Conservation (phyloP, 139 green algal genomes). For the Parachlorella kessleri region DNA sequence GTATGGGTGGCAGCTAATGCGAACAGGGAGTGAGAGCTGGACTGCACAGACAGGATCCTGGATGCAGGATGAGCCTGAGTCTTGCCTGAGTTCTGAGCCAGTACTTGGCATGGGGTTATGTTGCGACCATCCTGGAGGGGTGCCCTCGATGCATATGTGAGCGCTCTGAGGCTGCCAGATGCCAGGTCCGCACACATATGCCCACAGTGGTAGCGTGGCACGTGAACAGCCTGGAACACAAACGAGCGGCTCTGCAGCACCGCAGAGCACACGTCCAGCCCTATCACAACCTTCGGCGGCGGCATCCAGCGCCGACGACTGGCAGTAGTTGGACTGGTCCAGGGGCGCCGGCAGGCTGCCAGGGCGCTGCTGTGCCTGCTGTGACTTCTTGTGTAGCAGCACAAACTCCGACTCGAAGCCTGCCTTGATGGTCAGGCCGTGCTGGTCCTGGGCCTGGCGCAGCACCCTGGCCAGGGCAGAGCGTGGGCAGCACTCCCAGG, state of each 20-base stretch:
- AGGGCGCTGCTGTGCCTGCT: not conserved
- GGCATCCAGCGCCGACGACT: conserved; percentile 32
- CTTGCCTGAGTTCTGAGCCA: not conserved
- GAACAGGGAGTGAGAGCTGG: not conserved
- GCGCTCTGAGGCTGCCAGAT: too few species aligned
- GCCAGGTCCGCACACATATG: too few species aligned
- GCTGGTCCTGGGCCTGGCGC: not conserved
- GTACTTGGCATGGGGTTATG: not conserved
- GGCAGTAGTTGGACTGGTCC: conserved; percentile 48
- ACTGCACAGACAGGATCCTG: not conserved
- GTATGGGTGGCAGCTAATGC: not conserved
- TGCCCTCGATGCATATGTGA: too few species aligned
- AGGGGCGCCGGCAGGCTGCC: conserved; percentile 16
- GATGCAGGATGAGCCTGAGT: not conserved
- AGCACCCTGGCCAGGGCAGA: conserved; percentile 28
- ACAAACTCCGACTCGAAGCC: conserved; percentile 66
- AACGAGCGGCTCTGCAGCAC: too few species aligned
- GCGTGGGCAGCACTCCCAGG: conserved; percentile 51
- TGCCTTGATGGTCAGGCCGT: conserved; percentile 23
- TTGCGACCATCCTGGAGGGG: too few species aligned
- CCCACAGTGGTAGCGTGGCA: too few species aligned
- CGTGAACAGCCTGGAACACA: too few species aligned
- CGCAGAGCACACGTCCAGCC: conserved; percentile 53
- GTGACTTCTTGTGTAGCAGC: conserved; percentile 34
- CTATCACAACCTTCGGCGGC: conserved; percentile 44